Evolutionary conservation across 202 grass and related monocot genomes (phyloP), one percentile per base, ranked within the genome.

Genomic region (Bolboschoenoplectus hybrid): DNA sequence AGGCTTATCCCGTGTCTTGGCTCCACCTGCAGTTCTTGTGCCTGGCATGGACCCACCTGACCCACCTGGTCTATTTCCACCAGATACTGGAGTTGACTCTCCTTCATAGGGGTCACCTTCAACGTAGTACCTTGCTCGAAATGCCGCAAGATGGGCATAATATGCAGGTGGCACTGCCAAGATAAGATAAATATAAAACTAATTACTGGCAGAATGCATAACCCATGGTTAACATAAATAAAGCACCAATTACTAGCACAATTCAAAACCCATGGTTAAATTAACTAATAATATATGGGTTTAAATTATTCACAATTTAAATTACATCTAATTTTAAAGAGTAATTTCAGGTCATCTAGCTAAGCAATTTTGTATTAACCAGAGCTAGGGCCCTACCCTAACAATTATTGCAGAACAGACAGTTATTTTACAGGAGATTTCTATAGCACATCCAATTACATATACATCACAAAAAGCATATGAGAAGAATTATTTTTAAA

Each of bases 121-220:
- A 53, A 87, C 4, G 81, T 95, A 98, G 44, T 91, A 85, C 9
- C 91, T 91, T 2, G 93, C 93, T 0, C 87, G 88, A 44, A 89
- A 97, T 41, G 95, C 91, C 0, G 81, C 91, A 66, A 97, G 60
- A 53, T 92, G 95, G 0, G 91, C 95, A 64, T 98, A 98, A 51
- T 95, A 93, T 7, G 88, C 95, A 5, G 93, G 95, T 16, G 95
- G 91, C 71, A 93, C 93, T 95, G 88, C 51, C 17, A 8, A 34
- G 76, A 16, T 1, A 64, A 6, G 36, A 41, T 19, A 26, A 17
- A 72, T 16, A 85, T 62, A 41, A 2, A 38, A 87, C 8, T 57
- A 55, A 63, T 74, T 17, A 84, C 63, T 20, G 32, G 4, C 9
- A 84, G 4, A 56, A 70, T 84, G 19, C 7, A 9, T 55, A 45